Conservation (phyloP, 305 asterid genomes). For the Fraxinus platypoda region DNA sequence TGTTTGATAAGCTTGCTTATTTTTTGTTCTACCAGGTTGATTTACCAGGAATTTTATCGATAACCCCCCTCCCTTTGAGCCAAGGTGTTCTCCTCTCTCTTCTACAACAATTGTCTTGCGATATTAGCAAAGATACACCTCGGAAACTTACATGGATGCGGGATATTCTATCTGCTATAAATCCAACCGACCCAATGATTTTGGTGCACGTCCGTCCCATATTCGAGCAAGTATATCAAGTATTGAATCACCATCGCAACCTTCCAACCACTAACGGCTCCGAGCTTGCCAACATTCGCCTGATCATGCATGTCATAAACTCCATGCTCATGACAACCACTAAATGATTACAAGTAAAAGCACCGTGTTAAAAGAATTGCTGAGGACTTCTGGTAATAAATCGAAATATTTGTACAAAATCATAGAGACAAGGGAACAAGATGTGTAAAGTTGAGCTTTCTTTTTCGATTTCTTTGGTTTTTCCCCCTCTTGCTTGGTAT, state of each 20-base stretch:
- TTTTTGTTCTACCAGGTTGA: slow-evolving; percentile 33
- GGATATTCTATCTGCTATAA: slow-evolving; percentile 39
- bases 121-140: slow-evolving; percentile 27
- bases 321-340: slow-evolving; percentile 13
- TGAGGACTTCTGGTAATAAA: background rate
- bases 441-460: slow-evolving; percentile 13
- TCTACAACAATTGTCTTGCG: slow-evolving; percentile 47
- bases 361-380: background rate
- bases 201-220: slow-evolving; percentile 77
- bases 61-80: slow-evolving; percentile 41
- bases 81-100: slow-evolving; percentile 60
- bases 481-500: background rate
- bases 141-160: slow-evolving; percentile 49
- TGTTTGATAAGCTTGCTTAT: background rate
- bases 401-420: slow-evolving; percentile 23
- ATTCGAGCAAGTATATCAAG: slow-evolving; percentile 47
- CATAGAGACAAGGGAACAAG: background rate
- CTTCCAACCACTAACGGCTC: background rate
- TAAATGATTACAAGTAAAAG: background rate
- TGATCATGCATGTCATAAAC: slow-evolving; percentile 7
- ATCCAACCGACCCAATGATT: slow-evolving; percentile 66
- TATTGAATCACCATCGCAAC: slow-evolving; percentile 17
- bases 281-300: background rate
- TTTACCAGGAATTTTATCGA: slow-evolving; percentile 30
- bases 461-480: background rate